These are phyloP conservation scores for Rauvolfia tetraphylla DNA, from an alignment of 257 asterid genomes.

Conservation along the genomic window DNA sequence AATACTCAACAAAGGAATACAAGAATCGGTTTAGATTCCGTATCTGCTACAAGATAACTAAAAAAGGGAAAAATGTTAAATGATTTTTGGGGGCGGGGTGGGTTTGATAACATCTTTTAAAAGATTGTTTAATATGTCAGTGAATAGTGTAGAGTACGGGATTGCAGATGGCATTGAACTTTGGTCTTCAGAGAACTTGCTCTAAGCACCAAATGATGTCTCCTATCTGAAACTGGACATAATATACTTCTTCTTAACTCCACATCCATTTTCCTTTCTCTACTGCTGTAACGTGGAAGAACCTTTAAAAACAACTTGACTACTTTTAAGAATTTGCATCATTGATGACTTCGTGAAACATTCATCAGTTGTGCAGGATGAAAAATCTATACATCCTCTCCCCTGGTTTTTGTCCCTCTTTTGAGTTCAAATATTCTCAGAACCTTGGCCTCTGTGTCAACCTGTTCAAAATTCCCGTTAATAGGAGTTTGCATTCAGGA, in stretches of 20 bases:
- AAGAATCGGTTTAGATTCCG: not conserved
- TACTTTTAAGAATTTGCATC: conserved; percentile 73
- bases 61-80: not conserved
- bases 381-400: conserved; percentile 62
- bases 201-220: conserved; percentile 76
- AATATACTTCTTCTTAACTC: conserved; percentile 48
- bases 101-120: not conserved
- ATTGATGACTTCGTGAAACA: conserved; percentile 54
- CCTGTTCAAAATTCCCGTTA: conserved; percentile 26
- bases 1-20: not conserved
- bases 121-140: too few species aligned
- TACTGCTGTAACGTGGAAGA: conserved; percentile 57
- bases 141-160: not conserved
- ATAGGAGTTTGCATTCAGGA: not conserved
- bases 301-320: conserved; percentile 65
- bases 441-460: conserved; percentile 79
- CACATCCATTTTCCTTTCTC: conserved; percentile 77
- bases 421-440: conserved; percentile 57
- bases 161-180: conserved; percentile 25
- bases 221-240: conserved; percentile 58
- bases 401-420: conserved; percentile 68
- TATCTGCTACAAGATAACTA: not conserved
- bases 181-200: conserved; percentile 70
- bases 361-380: conserved; percentile 72
- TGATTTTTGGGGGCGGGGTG: not conserved